phyloP scores from a whole-genome alignment of 2,329 filamentous ascomycete species.

The Aspergillus spinulosporus region DNA sequence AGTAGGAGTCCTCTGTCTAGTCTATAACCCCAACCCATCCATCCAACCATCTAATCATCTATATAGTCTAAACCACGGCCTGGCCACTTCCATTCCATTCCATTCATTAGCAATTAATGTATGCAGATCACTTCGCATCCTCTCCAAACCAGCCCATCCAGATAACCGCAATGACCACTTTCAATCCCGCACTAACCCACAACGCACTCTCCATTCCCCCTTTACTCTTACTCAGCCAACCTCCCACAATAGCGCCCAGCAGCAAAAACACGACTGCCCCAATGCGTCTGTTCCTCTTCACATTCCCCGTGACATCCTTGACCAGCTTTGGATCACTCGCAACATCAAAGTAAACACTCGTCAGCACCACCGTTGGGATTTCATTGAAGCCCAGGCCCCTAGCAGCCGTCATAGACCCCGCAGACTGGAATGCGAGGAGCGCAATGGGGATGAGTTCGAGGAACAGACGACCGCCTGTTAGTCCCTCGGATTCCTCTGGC shows the following conservation, averaged over 20 bases:
- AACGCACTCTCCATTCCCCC: constrained; percentile 46
- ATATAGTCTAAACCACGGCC: not conserved
- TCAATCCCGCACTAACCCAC: constrained; percentile 46
- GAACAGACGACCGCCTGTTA: constrained; percentile 34
- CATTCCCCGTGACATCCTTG: constrained; percentile 37
- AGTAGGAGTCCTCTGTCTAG: not conserved
- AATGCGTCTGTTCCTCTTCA: constrained; percentile 41
- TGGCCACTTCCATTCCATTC: not conserved
- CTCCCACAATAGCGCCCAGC: constrained; percentile 44
- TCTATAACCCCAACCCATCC: not conserved
- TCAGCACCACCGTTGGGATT: constrained; percentile 50
- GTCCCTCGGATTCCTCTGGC: constrained; percentile 35
- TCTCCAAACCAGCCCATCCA: constrained; percentile 43
- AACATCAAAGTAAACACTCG: constrained; percentile 49
- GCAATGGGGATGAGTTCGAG: constrained; percentile 46
- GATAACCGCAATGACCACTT: constrained; percentile 37
- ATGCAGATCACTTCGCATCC: not conserved
- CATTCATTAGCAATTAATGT: too few relatives aligned
- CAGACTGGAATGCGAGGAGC: constrained; percentile 47
- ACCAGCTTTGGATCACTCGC: constrained; percentile 43
- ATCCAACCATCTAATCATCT: not conserved
- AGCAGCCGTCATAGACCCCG: constrained; percentile 46
- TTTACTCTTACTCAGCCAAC: constrained; percentile 44
- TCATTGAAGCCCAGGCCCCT: constrained; percentile 45
- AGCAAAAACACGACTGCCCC: constrained; percentile 41